Percentiles rank a stretch among this genome's conserved stretches.
Conservation (phyloP, 495 filamentous ascomycete genomes). For the Cercophora sp. region DNA sequence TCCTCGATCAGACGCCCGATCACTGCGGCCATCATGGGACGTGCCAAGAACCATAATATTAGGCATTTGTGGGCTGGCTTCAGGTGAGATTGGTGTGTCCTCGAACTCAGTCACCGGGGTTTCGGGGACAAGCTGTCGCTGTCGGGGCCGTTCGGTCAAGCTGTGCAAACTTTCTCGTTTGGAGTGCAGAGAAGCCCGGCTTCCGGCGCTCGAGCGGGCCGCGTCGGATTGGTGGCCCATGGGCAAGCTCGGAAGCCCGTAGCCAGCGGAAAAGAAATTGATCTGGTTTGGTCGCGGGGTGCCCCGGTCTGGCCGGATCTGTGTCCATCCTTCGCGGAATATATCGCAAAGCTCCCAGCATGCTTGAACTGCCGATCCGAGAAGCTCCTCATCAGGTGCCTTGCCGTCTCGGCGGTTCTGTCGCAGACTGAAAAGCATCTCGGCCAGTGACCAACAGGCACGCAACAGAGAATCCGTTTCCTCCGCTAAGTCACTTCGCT, state of each 20-base stretch:
- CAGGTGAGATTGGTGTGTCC: constrained; percentile 75
- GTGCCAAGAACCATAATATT: constrained; percentile 85
- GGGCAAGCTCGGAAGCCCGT: constrained; percentile 18
- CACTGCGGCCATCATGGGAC: constrained; percentile 35
- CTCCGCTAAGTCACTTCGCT: constrained; percentile 68
- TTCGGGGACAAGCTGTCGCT: constrained; percentile 55
- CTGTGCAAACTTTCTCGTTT: constrained; percentile 43
- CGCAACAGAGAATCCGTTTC: constrained; percentile 79
- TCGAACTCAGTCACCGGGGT: constrained; percentile 93
- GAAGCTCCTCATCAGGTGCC: constrained; percentile 70
- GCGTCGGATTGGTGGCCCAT: constrained; percentile 27
- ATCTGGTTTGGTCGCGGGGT: constrained; percentile 82
- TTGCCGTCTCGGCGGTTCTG: constrained; percentile 76
- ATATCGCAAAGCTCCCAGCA: constrained; percentile 96
- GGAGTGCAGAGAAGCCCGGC: constrained; percentile 43
- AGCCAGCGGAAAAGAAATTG: constrained; percentile 52
- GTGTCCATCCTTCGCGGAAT: constrained; percentile 89
- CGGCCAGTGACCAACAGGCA: constrained; percentile 85
- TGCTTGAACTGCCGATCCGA: constrained; percentile 82
- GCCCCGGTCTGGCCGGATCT: constrained; percentile 78
- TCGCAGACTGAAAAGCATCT: constrained; percentile 90
- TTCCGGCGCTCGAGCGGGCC: constrained; percentile 31
- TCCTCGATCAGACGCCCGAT: constrained; percentile 30
- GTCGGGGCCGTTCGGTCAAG: constrained; percentile 28
- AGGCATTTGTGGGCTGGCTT: constrained; percentile 66